Evolutionary conservation across 2,329 filamentous ascomycete genomes (phyloP).

Genomic region (Alternaria viburni): DNA sequence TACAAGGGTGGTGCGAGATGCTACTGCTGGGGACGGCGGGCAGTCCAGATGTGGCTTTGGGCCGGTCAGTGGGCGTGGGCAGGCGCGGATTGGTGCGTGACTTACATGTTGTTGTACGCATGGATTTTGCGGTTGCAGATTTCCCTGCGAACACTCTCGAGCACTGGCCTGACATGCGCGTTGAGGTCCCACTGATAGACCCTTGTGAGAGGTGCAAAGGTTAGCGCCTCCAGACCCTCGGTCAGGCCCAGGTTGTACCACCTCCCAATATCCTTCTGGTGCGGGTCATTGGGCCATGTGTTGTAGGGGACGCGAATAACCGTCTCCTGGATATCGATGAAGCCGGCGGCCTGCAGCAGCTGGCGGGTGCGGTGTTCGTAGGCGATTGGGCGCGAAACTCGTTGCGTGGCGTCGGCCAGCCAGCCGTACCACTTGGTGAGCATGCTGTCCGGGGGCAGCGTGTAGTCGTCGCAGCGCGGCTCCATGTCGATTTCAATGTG

Average conservation of each 20-base stretch:
- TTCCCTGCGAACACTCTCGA: conserved; percentile 69
- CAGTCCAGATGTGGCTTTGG: conserved; percentile 56
- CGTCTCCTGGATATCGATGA: conserved; percentile 77
- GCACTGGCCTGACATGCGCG: conserved; percentile 67
- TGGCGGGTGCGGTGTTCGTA: conserved; percentile 68
- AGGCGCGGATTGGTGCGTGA: conserved; percentile 30
- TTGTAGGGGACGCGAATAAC: conserved; percentile 75
- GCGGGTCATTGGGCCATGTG: conserved; percentile 70
- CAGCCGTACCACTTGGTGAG: conserved; percentile 73
- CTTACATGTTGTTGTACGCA: conserved; percentile 80
- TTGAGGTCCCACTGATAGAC: conserved; percentile 65
- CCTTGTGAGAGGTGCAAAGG: conserved; percentile 74
- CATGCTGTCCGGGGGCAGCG: conserved; percentile 62
- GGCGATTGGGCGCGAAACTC: conserved; percentile 68
- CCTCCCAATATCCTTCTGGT: conserved; percentile 71
- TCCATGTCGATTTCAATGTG: conserved; percentile 88
- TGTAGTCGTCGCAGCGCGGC: conserved; percentile 73
- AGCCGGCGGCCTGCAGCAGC: conserved; percentile 73
- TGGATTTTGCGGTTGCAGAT: conserved; percentile 71
- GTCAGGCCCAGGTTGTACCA: conserved; percentile 85
- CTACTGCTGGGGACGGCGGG: conserved; percentile 53
- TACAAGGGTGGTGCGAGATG: conserved; percentile 17
- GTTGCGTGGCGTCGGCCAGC: conserved; percentile 71
- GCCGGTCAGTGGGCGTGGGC: conserved; percentile 31
- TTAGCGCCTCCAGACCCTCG: conserved; percentile 75